Base-by-base conservation (phyloP, 345 rosid species). In the Brassica rapa region DNA sequence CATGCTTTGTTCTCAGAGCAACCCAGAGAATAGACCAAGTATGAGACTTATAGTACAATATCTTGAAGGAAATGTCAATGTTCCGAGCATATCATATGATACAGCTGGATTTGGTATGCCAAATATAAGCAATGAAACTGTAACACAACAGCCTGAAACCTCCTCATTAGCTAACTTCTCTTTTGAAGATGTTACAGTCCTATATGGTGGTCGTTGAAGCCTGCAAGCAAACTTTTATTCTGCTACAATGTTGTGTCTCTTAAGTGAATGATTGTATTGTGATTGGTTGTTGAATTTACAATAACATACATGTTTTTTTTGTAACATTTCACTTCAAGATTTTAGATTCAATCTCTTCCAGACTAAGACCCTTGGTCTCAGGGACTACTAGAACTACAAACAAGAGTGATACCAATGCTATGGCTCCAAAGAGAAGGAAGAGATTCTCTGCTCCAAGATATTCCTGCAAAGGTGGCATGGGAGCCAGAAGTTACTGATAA, bases 351-450 rank as follows among this genome's bases (percentile, higher is more conserved):
- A 91, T 94, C 70, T 92, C 97, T 84, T 94, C 98, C 90, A 92
- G 87, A 83, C 98, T 92, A 84, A 94, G 81, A 55, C 98, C 97
- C 86, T 94, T 94, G 41, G 98, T 92, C 88, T 94, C 98, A 16
- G 98, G 98, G 79, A 94, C 96, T 33, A 74, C 9, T 43, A 84
- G 53, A 19, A 86, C 73, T 7, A 86, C 83, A 70, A 92, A 94
- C 80, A 87, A 19, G 62, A 94, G 82, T 1, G 98, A 83, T 51
- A 88, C 61, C 83, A 94, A 62, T 11, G 97, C 98, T 73, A 94
- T 86, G 6, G 80, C 97, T 46, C 91, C 97, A 41, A 94, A 92
- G 64, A 94, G 86, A 61, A 94, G 94, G 88, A 94, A 94, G 29
- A 94, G 89, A 60, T 91, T 94, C 24, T 84, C 97, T 9, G 91